phyloP scores from a whole-genome alignment of 2,329 filamentous ascomycete species.

The Colletotrichum incanum region DNA sequence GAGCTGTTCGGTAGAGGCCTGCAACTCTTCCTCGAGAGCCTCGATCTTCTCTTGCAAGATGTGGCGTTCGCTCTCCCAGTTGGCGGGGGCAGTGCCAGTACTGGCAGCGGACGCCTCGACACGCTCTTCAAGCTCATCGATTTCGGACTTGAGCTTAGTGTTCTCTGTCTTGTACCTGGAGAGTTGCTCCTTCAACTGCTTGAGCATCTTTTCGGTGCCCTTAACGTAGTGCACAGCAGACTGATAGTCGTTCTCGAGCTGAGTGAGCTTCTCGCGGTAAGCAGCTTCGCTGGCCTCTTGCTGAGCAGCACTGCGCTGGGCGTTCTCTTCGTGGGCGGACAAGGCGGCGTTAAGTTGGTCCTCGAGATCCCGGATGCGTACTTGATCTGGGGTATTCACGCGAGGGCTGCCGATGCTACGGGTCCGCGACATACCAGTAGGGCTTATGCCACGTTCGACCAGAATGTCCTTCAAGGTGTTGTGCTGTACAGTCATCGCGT shows the following conservation, averaged over 20 bases:
- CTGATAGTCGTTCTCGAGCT: constrained; percentile 97
- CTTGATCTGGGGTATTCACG: constrained; percentile 84
- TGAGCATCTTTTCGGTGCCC: constrained; percentile 98
- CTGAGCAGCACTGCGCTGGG: constrained; percentile 81
- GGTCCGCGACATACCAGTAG: constrained; percentile 79
- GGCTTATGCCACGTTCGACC: constrained; percentile 88
- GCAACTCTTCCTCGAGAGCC: constrained; percentile 78
- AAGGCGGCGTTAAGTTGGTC: constrained; percentile 85
- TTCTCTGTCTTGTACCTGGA: constrained; percentile 92
- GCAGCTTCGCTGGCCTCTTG: constrained; percentile 89
- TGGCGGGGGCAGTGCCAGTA: constrained; percentile 62
- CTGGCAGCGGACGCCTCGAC: constrained; percentile 54
- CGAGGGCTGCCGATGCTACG: constrained; percentile 81
- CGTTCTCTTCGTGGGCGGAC: constrained; percentile 89
- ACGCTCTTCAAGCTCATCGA: constrained; percentile 77
- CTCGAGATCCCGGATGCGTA: constrained; percentile 87
- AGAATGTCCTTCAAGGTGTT: constrained; percentile 94
- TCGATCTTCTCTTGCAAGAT: constrained; percentile 79
- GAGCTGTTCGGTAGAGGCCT: constrained; percentile 75
- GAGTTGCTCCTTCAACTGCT: constrained; percentile 98
- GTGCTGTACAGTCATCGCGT: constrained; percentile 92
- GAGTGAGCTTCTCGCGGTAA: constrained; percentile 93
- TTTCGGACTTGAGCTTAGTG: constrained; percentile 83
- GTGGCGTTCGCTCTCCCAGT: constrained; percentile 84
- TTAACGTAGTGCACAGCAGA: constrained; percentile 98